Percentiles rank a stretch among this genome's conserved stretches.
phyloP scores from a whole-genome alignment of 352 stramenopile species.

The Phytopythium boreale region DNA sequence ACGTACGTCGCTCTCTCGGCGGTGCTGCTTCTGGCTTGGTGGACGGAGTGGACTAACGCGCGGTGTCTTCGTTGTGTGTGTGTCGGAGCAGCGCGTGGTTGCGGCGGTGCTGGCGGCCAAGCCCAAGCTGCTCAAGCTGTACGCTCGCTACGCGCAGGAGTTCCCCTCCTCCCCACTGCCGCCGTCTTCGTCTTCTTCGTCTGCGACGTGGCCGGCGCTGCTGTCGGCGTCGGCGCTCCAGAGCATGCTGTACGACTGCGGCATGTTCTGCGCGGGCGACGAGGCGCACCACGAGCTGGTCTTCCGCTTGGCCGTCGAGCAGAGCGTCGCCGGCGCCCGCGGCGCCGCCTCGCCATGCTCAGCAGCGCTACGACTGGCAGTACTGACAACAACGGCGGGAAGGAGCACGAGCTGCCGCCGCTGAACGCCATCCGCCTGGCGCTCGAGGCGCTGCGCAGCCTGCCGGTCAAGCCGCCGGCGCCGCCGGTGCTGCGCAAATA shows the following conservation, averaged over 20 bases:
- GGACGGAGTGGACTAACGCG: slow-evolving; percentile 19
- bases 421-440: slow-evolving; percentile 75
- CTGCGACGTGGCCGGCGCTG: slow-evolving; percentile 13
- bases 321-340: slow-evolving; percentile 56
- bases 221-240: slow-evolving; percentile 44
- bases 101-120: slow-evolving; percentile 70
- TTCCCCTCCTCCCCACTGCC: slow-evolving; percentile 8
- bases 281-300: slow-evolving; percentile 45
- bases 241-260: slow-evolving; percentile 72
- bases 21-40: too few species aligned
- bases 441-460: slow-evolving; percentile 61
- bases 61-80: slow-evolving; percentile 7
- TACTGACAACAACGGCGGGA: slow-evolving; percentile 6
- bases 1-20: too few species aligned
- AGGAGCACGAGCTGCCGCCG: slow-evolving; percentile 52
- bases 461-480: slow-evolving; percentile 27
- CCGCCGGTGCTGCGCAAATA: slow-evolving; percentile 28
- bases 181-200: slow-evolving; percentile 3
- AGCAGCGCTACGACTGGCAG: background rate
- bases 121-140: slow-evolving; percentile 69
- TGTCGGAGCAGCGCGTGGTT: slow-evolving; percentile 48
- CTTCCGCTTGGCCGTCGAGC: slow-evolving; percentile 56
- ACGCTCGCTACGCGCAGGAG: slow-evolving; percentile 60
- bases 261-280: slow-evolving; percentile 72
- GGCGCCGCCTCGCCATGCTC: slow-evolving; percentile 47